These are phyloP conservation scores for Aspergillus bridgeri DNA, from an alignment of 495 filamentous ascomycete species.

Conservation along the genomic window DNA sequence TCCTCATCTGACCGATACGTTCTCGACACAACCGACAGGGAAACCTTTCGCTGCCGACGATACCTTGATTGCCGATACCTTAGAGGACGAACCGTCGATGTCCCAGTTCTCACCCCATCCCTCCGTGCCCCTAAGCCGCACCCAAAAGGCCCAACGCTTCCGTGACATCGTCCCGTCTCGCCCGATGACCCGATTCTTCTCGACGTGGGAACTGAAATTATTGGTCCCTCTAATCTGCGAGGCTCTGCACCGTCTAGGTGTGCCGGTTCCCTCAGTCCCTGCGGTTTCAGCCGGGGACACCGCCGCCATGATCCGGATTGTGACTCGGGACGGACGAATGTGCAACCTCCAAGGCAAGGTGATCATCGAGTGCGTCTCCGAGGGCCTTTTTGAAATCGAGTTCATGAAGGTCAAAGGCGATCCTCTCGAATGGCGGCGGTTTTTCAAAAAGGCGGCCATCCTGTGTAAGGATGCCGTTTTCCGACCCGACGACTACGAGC, in stretches of 20 bases:
- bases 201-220: conserved; percentile 68
- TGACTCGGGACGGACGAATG: conserved; percentile 71
- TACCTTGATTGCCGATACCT: conserved; percentile 51
- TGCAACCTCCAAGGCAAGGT: conserved; percentile 84
- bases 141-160: conserved; percentile 84
- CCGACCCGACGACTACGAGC: conserved; percentile 35
- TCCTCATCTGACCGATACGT: conserved; percentile 51
- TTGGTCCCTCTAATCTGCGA: conserved; percentile 77
- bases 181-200: conserved; percentile 88
- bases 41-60: conserved; percentile 31
- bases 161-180: conserved; percentile 80
- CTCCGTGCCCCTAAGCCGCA: conserved; percentile 73
- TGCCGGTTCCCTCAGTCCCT: conserved; percentile 60
- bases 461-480: conserved; percentile 78
- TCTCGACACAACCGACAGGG: conserved; percentile 49
- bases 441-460: conserved; percentile 90
- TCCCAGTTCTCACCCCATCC: conserved; percentile 84
- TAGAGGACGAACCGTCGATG: conserved; percentile 87
- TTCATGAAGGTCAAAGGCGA: conserved; percentile 96
- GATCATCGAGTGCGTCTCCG: conserved; percentile 67
- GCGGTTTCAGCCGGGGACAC: conserved; percentile 43
- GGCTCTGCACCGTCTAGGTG: conserved; percentile 76
- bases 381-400: conserved; percentile 71
- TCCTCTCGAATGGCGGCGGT: conserved; percentile 92
- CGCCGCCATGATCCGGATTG: conserved; percentile 62